phyloP scores from a whole-genome alignment of 768 basidiomycete genomes.

The Leccinellum albellum region DNA sequence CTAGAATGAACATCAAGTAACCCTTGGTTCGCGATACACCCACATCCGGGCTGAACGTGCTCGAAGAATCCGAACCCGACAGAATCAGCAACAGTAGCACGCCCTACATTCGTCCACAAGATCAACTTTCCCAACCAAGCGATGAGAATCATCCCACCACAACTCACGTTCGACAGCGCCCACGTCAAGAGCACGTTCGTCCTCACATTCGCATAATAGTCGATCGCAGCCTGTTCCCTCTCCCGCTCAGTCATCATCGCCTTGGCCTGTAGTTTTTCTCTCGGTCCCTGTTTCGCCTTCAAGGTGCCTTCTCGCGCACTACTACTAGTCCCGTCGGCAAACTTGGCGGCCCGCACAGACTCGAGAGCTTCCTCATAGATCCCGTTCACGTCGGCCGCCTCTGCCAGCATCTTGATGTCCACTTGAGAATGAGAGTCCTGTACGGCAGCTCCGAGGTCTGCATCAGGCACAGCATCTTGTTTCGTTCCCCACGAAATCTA shows the following conservation, averaged over 20 bases:
- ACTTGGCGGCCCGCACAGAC: slow-evolving; percentile 61
- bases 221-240: slow-evolving; percentile 70
- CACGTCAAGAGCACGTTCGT: slow-evolving; percentile 79
- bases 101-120: slow-evolving; percentile 43
- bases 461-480: slow-evolving; percentile 67
- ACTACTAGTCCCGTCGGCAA: slow-evolving; percentile 20
- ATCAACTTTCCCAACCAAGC: neutral
- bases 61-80: slow-evolving; percentile 49
- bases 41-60: slow-evolving; percentile 53
- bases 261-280: slow-evolving; percentile 16
- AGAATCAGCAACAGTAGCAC: slow-evolving; percentile 68
- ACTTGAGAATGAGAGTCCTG: slow-evolving; percentile 80
- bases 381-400: slow-evolving; percentile 76
- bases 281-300: slow-evolving; percentile 8
- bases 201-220: slow-evolving; percentile 85
- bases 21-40: slow-evolving; percentile 58
- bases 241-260: slow-evolving; percentile 49
- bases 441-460: slow-evolving; percentile 79
- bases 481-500: slow-evolving; percentile 97
- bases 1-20: slow-evolving; percentile 78
- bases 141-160: neutral
- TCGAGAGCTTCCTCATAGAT: slow-evolving; percentile 82
- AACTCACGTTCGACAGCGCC: slow-evolving; percentile 77
- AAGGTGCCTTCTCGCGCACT: neutral
- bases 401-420: slow-evolving; percentile 81